phyloP scores from a whole-genome alignment of 148 eudicot genomes.

The Chenopodium quinoa region DNA sequence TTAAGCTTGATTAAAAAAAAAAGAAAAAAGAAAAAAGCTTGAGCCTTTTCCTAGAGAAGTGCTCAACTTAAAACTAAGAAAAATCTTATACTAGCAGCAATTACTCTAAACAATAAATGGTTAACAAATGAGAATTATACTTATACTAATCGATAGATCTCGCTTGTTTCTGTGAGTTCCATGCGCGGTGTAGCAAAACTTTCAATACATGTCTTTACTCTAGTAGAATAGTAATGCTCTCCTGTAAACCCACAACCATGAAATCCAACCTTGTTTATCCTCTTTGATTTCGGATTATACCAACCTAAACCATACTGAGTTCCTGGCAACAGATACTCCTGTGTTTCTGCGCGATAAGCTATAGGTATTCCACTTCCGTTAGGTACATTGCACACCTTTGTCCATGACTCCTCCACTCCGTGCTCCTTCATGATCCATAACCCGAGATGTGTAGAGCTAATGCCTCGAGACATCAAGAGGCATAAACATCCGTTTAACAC shows the following conservation, averaged over 20 bases:
- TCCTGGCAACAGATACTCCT: conserved; percentile 3
- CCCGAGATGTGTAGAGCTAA: background rate
- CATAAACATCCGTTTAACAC: conserved; percentile 11
- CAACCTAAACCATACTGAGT: background rate
- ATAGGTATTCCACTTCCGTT: too few relatives aligned
- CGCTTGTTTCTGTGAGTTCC: background rate
- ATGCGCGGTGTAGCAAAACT: background rate
- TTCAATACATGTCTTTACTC: background rate
- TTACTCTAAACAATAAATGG: too few relatives aligned
- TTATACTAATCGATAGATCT: background rate
- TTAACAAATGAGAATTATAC: too few relatives aligned
- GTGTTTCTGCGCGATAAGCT: too few relatives aligned
- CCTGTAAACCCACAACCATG: background rate
- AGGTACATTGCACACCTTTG: conserved; percentile 15
- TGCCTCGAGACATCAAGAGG: conserved; percentile 1
- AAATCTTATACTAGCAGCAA: too few relatives aligned
- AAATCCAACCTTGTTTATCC: background rate
- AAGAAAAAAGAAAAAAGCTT: too few relatives aligned
- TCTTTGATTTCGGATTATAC: conserved; percentile 3
- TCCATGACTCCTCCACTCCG: conserved; percentile 15
- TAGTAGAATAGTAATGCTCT: background rate
- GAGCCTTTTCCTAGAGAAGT: too few relatives aligned
- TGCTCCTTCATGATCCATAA: conserved; percentile 22
- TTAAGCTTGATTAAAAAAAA: too few relatives aligned
- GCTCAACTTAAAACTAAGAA: too few relatives aligned